Percentiles rank a stretch among this genome's conserved stretches.
These are phyloP conservation scores for Thermochaetoides dissita DNA, from an alignment of 2,329 filamentous ascomycete genomes.

Conservation along the genomic window DNA sequence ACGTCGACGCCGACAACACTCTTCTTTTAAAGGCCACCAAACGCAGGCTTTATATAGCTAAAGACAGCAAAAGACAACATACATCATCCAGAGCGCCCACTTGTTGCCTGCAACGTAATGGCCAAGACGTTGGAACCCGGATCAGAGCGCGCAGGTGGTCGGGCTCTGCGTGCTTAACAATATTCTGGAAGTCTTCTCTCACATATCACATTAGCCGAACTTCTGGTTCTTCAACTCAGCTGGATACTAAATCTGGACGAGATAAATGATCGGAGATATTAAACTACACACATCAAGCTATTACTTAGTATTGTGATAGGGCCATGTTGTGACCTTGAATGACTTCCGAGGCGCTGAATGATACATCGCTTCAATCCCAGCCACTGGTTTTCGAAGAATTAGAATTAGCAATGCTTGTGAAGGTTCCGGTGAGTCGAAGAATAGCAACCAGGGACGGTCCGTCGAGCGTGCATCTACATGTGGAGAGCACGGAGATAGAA, in stretches of 20 bases:
- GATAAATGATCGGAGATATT: slow-evolving; percentile 2
- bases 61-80: too few relatives aligned
- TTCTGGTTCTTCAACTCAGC: background rate
- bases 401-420: background rate
- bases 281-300: background rate
- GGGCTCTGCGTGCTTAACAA: too few relatives aligned
- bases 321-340: slow-evolving; percentile 4
- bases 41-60: too few relatives aligned
- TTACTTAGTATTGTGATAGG: background rate
- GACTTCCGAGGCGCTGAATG: background rate
- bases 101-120: slow-evolving; percentile 7
- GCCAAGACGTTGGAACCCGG: slow-evolving; percentile 14
- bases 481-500: slow-evolving; percentile 1
- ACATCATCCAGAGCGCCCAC: too few relatives aligned
- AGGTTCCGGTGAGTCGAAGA: too few relatives aligned
- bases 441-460: too few relatives aligned
- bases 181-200: slow-evolving; percentile 9
- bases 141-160: slow-evolving; percentile 1
- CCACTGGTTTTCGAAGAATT: slow-evolving; percentile 1
- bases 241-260: background rate
- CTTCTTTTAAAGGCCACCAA: too few relatives aligned
- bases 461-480: background rate
- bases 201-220: background rate
- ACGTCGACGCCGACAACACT: too few relatives aligned
- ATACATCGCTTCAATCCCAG: background rate